phyloP scores from a whole-genome alignment of 1,284 basidiomycete species.

The Ganoderma leucocontextum region DNA sequence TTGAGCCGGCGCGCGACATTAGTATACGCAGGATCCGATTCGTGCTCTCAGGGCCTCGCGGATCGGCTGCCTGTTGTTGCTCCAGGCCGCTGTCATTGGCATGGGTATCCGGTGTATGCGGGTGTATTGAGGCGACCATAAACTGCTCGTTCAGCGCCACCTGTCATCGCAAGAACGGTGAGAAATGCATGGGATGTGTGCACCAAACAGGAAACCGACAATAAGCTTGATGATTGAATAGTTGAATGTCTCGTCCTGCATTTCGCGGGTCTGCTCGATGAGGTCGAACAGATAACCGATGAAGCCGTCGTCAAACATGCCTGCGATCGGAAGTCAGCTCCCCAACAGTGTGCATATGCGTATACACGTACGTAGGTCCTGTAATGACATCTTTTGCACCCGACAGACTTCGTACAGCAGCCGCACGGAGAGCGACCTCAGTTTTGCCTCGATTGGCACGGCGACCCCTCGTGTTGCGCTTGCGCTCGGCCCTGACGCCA shows the following conservation, averaged over 20 bases:
- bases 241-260: conserved; percentile 92
- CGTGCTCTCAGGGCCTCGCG: conserved; percentile 46
- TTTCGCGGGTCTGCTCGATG: conserved; percentile 90
- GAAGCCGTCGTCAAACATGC: conserved; percentile 83
- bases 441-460: conserved; percentile 82
- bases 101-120: conserved; percentile 34
- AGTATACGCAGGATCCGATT: conserved; percentile 90
- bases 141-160: conserved; percentile 98
- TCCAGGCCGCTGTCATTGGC: conserved; percentile 26
- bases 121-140: conserved; percentile 81
- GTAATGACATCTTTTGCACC: conserved; percentile 81
- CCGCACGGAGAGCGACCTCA: conserved; percentile 75
- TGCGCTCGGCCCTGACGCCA: conserved; percentile 40
- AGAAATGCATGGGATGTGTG: neutral
- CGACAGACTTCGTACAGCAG: conserved; percentile 92
- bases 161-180: conserved; percentile 48
- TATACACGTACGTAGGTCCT: conserved; percentile 74
- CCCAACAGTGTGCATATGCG: neutral
- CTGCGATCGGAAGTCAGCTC: conserved; percentile 47
- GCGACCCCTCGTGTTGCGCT: conserved; percentile 50
- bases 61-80: conserved; percentile 33
- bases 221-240: conserved; percentile 94
- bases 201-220: conserved; percentile 55
- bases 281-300: conserved; percentile 93
- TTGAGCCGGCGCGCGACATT: conserved; percentile 82